These are phyloP conservation scores for Tilletia setariae DNA, from an alignment of 1,284 basidiomycete species.

Conservation along the genomic window DNA sequence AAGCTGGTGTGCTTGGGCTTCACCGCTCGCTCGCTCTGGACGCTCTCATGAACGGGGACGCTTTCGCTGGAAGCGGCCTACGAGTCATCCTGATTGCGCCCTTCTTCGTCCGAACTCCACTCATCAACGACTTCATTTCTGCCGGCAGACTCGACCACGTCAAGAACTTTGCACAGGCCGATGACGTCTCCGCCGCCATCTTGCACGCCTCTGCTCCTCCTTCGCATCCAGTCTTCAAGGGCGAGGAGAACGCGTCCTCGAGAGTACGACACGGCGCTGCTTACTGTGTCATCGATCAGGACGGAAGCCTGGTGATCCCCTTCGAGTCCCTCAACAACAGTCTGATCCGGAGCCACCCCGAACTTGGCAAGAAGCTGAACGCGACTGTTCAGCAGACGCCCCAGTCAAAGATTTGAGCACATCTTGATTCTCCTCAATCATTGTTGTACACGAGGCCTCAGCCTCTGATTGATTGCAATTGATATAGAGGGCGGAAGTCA, in stretches of 20 bases:
- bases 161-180: not conserved
- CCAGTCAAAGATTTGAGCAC: constrained; percentile 1
- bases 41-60: constrained; percentile 41
- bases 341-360: not conserved
- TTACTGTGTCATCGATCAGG: not conserved
- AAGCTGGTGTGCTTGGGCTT: constrained; percentile 57
- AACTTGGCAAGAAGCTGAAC: not conserved
- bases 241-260: not conserved
- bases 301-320: not conserved
- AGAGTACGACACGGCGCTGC: constrained; percentile 2
- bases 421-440: not conserved
- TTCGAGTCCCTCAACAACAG: constrained; percentile 5
- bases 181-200: constrained; percentile 9
- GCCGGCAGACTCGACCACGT: constrained; percentile 14
- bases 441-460: too few relatives aligned
- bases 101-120: constrained; percentile 55
- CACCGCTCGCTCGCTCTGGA: constrained; percentile 60
- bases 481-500: too few relatives aligned
- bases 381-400: not conserved
- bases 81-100: constrained; percentile 62
- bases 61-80: constrained; percentile 52
- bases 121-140: not conserved
- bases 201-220: not conserved
- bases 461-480: too few relatives aligned
- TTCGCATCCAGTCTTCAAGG: not conserved